Percentiles rank a stretch among this genome's conserved stretches.
phyloP scores from a whole-genome alignment of 2,329 filamentous ascomycete genomes.

The Pyricularia sp. region DNA sequence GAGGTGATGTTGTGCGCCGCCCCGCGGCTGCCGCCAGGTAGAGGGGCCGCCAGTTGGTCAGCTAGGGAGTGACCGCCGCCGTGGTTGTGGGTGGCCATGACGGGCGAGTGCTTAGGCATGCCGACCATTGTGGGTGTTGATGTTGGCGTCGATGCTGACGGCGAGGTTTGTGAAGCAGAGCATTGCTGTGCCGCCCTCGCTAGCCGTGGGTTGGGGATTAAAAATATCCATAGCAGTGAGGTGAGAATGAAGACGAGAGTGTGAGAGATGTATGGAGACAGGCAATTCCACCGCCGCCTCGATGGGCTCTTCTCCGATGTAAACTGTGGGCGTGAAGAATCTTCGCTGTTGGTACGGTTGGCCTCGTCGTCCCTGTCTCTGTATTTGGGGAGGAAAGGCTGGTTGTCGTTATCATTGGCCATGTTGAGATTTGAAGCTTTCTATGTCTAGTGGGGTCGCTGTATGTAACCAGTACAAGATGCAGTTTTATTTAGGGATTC shows the following conservation, averaged over 20 bases:
- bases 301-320: background rate
- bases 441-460: background rate
- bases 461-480: background rate
- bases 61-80: background rate
- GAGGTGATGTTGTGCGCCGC: constrained; percentile 2
- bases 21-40: background rate
- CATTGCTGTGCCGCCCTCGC: background rate
- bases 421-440: background rate
- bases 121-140: background rate
- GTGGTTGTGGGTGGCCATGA: background rate
- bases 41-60: background rate
- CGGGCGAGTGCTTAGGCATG: background rate
- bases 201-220: background rate
- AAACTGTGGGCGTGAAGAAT: background rate
- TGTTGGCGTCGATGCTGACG: background rate
- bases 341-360: background rate
- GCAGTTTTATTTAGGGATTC: background rate
- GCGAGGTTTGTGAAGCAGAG: background rate
- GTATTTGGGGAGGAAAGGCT: constrained; percentile 6
- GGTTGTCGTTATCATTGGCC: background rate
- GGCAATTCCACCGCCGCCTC: background rate
- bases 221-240: constrained; percentile 5
- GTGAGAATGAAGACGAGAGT: constrained; percentile 3
- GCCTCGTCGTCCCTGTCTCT: constrained; percentile 3
- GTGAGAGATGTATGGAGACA: constrained; percentile 1